A percentile compares a stretch with the other conserved stretches of the same genome.
These are phyloP conservation scores for Stellera chamaejasme DNA, from an alignment of 345 rosid species.

Conservation along the genomic window DNA sequence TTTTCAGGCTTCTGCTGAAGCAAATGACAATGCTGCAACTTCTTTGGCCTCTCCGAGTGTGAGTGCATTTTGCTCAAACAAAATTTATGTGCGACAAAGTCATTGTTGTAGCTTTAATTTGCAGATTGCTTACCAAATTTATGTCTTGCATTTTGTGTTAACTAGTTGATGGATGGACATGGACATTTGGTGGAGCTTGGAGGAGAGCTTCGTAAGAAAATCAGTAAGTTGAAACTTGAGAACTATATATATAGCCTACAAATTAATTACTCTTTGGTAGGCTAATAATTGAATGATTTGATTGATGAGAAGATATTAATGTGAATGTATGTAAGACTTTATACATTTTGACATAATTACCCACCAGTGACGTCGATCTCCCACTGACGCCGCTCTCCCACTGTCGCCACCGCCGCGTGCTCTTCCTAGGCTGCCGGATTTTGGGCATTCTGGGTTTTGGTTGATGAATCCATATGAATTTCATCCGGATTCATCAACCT, in stretches of 20 bases:
- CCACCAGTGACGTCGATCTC: no score
- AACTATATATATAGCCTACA: no score
- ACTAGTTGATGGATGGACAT: slow-evolving; percentile 17
- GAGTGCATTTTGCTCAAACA: neutral
- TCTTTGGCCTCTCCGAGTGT: slow-evolving; percentile 16
- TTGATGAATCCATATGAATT: no score
- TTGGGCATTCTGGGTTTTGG: no score
- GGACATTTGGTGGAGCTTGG: slow-evolving; percentile 10
- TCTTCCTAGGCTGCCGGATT: no score
- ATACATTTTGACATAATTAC: no score
- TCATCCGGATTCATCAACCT: no score
- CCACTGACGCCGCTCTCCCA: no score
- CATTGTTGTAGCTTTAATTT: neutral
- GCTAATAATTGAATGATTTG: neutral
- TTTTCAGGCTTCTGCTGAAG: slow-evolving; percentile 18
- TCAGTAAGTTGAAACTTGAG: slow-evolving; percentile 39
- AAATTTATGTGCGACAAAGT: no score
- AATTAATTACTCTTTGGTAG: neutral
- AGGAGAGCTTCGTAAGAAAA: slow-evolving; percentile 21
- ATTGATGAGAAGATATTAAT: neutral
- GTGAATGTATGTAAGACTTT: no score
- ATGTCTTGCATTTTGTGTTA: neutral
- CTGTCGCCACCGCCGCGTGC: no score
- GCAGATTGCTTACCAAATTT: neutral
- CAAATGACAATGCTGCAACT: slow-evolving; percentile 6